Base-by-base conservation (phyloP, 768 basidiomycete species). In the Calocybe cyanea region DNA sequence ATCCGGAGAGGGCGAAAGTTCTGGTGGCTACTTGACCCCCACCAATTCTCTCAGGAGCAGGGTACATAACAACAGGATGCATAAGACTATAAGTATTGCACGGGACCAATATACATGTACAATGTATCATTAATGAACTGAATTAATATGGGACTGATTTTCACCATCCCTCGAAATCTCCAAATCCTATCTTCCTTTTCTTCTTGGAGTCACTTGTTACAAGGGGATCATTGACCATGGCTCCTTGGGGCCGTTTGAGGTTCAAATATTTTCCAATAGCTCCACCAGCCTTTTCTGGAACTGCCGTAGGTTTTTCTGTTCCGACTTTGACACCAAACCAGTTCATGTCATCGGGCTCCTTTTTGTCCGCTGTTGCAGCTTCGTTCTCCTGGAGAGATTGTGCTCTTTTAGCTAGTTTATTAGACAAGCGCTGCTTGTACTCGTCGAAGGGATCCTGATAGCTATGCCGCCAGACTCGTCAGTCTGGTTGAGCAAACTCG, bases 371-470 rank as follows among this genome's bases (percentile, higher is more conserved):
- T 43, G 33, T 52, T 57, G 56, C 65, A 48, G 63, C 58, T 11
- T 37, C 34, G 61, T 49, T 15, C 64, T 35, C 58, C 63, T 71
- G 51, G 20, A 49, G 68, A 1, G 73, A 67, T 46, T 75, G 71
- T 1, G 70, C 69, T 46, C 68, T 68, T 50, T 71, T 79, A 37
- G 86, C 83, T 8, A 90, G 75, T 54, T 87, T 88, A 58, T 87
- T 92, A 25, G 80, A 78, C 7, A 92, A 77, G 11, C 92, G 83
- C 18, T 72, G 75, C 60, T 94, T 92, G 66, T 96, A 97, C 31
- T 87, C 86, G 43, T 95, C 88, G 58, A 96, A 98, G 0, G 96
- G 96, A 64, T 99, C 94, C 68, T 92, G 87, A 57, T 91, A 86
- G 43, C 90, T 92, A 57, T 25, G 14, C 7, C 14, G 33, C 33